Evolutionary conservation across 2,329 filamentous ascomycete genomes (phyloP).

Genomic region (Cladophialophora psammophila): DNA sequence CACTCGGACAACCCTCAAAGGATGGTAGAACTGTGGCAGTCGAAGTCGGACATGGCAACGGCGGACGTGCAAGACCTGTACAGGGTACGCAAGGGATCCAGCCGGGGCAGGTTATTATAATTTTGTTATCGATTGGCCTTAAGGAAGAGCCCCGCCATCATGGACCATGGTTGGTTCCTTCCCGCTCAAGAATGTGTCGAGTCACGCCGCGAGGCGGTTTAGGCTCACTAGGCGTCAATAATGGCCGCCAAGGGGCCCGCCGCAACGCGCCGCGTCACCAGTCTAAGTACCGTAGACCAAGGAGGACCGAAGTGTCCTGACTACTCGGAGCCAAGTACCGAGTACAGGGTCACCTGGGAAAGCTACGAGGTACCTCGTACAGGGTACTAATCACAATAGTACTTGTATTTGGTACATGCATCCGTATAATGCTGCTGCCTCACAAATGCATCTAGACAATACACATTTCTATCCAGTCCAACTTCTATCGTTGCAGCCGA

Average conservation of each 20-base stretch:
- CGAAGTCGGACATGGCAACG: background rate
- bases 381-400: no score
- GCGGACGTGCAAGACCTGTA: background rate
- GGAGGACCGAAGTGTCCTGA: background rate
- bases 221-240: background rate
- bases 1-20: background rate
- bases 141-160: background rate
- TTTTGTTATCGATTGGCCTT: constrained; percentile 9
- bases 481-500: constrained; percentile 5
- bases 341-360: no score
- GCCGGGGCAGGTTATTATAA: background rate
- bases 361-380: no score
- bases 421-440: background rate
- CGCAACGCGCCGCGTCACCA: background rate
- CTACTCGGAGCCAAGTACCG: no score
- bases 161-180: constrained; percentile 1
- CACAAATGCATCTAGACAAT: background rate
- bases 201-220: background rate
- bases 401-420: no score
- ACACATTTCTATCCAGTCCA: constrained; percentile 13
- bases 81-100: background rate
- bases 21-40: background rate
- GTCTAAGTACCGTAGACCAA: background rate
- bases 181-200: background rate
- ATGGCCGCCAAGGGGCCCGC: background rate